phyloP scores from a whole-genome alignment of 2,329 filamentous ascomycete species.

The Phaeophleospora eucalypticola region DNA sequence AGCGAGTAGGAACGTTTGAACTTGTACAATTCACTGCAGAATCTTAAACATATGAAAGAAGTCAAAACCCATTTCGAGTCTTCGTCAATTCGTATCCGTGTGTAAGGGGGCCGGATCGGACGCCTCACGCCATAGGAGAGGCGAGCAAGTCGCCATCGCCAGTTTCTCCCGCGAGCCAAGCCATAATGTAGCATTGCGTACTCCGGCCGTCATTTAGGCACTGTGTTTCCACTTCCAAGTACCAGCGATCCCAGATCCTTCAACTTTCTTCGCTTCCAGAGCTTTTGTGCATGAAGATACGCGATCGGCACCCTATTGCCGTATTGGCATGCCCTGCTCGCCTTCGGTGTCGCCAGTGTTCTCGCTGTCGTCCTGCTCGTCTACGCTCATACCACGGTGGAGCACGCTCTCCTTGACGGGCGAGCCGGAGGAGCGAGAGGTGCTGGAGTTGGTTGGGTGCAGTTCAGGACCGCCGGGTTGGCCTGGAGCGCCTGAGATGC shows the following conservation, averaged over 20 bases:
- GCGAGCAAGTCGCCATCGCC: too few relatives aligned
- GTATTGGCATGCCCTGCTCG: slow-evolving; percentile 8
- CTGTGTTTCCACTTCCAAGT: neutral
- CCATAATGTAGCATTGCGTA: neutral
- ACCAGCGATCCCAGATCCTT: neutral
- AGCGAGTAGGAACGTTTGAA: too few relatives aligned
- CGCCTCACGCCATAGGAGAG: too few relatives aligned
- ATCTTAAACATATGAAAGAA: neutral
- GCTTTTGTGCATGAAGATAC: neutral
- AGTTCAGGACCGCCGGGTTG: slow-evolving; percentile 22
- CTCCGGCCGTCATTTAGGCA: neutral
- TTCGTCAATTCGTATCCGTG: neutral
- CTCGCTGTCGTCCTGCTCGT: slow-evolving; percentile 47
- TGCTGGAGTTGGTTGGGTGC: slow-evolving; percentile 43
- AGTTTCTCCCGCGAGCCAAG: too few relatives aligned
- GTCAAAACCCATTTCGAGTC: neutral
- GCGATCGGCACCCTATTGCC: too few relatives aligned
- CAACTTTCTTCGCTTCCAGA: neutral
- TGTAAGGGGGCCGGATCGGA: too few relatives aligned
- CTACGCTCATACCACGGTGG: slow-evolving; percentile 72
- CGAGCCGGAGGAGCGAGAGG: slow-evolving; percentile 58
- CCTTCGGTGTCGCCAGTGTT: slow-evolving; percentile 1
- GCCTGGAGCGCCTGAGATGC: slow-evolving; percentile 21
- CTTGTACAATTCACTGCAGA: too few relatives aligned
- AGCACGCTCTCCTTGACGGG: slow-evolving; percentile 88